Evolutionary conservation across 2,329 filamentous ascomycete species (phyloP), one percentile per base, ranked within the genome.

Genomic region (Nigrospora oryzae): DNA sequence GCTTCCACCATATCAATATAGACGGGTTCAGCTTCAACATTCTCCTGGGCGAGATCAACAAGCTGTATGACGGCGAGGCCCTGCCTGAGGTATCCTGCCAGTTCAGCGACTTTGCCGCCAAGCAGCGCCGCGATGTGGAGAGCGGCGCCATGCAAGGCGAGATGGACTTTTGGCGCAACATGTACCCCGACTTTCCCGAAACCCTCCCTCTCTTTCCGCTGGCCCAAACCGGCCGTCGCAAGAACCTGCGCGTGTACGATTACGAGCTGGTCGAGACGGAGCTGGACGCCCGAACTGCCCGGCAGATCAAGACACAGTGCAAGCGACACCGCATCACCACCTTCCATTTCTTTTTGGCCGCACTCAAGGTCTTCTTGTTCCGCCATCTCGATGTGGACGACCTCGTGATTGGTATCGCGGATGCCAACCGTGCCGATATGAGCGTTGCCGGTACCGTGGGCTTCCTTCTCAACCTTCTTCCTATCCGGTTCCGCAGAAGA

Each of bases 1-100:
- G 59, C 1, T 65, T 59, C 40, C 72, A 75, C 45, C 72, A 75
- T 50, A 74, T 77, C 38, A 56, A 60, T 38, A 64, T 77, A 60
- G 73, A 78, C 47, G 73, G 69, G 0, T 48, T 67, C 36, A 70
- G 70, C 38, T 64, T 66, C 16, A 44, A 51, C 13, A 28, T 45
- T 11, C n/a, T 50, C 3, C 40, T 53, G 5, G 42, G 19, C 2
- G 51, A 51, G 30, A 36, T 52, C 1, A 45, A 51, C 34, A 38
- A n/a, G 32, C 43, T 49, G 2, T 52, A 52, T 17, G 46, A 49
- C 36, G 39, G 39, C 10, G 39, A 49, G 31, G 14, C 40, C 4
- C 40, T 43, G 2, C 38, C 39, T 3, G 17, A 40, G 5, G 36
- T 39, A 2, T 31, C 33, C n/a, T 35, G 42, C 3, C 44, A 45